Evolutionary conservation across 2,329 filamentous ascomycete species (phyloP).

Genomic region (Cladosporium sp.): DNA sequence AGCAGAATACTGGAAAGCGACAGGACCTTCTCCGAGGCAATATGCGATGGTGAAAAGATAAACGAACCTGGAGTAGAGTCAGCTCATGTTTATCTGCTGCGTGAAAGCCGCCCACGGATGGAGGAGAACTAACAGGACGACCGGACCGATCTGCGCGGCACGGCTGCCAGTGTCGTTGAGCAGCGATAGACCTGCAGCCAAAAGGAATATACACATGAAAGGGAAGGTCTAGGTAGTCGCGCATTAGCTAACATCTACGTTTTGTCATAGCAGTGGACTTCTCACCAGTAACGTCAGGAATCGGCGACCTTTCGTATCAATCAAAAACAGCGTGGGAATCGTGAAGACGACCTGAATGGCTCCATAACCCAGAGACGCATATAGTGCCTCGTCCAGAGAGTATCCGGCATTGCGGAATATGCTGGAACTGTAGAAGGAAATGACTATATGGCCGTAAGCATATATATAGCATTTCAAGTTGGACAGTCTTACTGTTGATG

Average conservation of each 20-base stretch:
- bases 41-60: conserved; percentile 58
- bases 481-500: conserved; percentile 31
- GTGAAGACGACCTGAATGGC: conserved; percentile 49
- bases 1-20: conserved; percentile 45
- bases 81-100: too few relatives aligned
- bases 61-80: conserved; percentile 37
- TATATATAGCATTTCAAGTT: too few relatives aligned
- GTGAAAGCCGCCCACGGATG: too few relatives aligned
- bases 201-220: conserved; percentile 50
- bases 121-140: conserved; percentile 37
- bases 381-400: conserved; percentile 39
- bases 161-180: conserved; percentile 29
- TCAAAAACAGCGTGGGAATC: conserved; percentile 47
- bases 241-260: too few relatives aligned
- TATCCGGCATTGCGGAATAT: conserved; percentile 41
- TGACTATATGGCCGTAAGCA: too few relatives aligned
- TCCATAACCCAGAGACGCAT: conserved; percentile 47
- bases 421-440: conserved; percentile 40
- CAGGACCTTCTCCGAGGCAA: conserved; percentile 46
- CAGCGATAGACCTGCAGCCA: conserved; percentile 49
- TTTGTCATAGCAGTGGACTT: too few relatives aligned
- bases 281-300: conserved; percentile 39
- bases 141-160: conserved; percentile 40
- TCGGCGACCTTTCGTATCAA: conserved; percentile 48
- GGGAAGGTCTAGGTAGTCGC: too few relatives aligned